Base-by-base conservation (phyloP, 768 basidiomycete species). In the Russula olivacea region DNA sequence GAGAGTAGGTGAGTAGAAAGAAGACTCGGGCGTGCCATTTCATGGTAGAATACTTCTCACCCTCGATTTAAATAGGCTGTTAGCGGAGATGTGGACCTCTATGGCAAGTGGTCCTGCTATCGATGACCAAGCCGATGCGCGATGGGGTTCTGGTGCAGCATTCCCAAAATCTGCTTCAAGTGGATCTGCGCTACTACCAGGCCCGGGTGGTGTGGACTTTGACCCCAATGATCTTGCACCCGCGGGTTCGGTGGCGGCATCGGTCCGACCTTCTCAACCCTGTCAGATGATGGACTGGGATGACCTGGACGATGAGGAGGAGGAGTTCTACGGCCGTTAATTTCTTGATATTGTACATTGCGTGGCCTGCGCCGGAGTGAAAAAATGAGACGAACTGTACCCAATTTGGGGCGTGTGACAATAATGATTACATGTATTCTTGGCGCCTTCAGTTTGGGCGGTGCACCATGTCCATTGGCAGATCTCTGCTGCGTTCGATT, bases 161-260 rank as follows among this genome's bases (percentile, higher is more conserved):
- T 21, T 8, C 8, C n/a, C 21, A 15, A 54, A 21, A 60, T 38
- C 58, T 1, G 57, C 32, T 47, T 10, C 23, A 43, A 52, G 48
- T 25, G n/a, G 28, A 38, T 43, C 61, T 2, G 43, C 56, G 17
- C 25, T 28, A 5, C 49, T 25, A 38, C 45, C 40, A 21, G 56
- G 63, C 30, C 61, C 34, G 4, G 32, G 34, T 47, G 57, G 59
- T 15, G 36, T 36, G 41, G 62, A 51, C 40, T 59, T 66, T 50
- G 65, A 66, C 34, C 65, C 65, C n/a, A 66, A 66, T 43, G 65
- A 66, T 19, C 63, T 64, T 21, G 53, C 58, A 30, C 63, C 63
- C 32, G 11, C 30, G 30, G 53, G 63, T 32, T 55, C 23, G 3
- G 34, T 12, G 21, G 48, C 40, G 21, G 40, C 48, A 2, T 19